Evolutionary conservation across 306 rosid genomes (phyloP).

Genomic region (Gillenia trifoliata): DNA sequence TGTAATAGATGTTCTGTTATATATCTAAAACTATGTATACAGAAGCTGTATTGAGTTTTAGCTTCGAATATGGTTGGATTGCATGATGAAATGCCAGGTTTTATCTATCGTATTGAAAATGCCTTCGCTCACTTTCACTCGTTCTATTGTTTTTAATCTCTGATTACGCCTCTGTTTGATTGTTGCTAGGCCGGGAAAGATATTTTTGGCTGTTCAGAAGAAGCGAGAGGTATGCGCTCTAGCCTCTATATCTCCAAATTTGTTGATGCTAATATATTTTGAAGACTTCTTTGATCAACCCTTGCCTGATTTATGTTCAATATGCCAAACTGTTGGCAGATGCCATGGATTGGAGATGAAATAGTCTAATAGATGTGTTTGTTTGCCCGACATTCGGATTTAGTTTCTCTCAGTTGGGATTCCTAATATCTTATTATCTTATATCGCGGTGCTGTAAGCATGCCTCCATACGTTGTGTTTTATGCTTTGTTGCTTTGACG

Average conservation of each 20-base stretch:
- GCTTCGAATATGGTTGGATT: conserved; percentile 14
- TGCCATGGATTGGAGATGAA: neutral
- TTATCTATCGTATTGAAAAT: conserved; percentile 2
- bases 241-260: conserved; percentile 5
- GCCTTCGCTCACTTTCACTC: conserved; percentile 1
- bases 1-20: neutral
- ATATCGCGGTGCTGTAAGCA: neutral
- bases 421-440: neutral
- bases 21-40: neutral
- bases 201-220: conserved; percentile 21
- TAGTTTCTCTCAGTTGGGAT: neutral
- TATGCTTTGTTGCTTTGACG: neutral
- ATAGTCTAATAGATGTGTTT: neutral
- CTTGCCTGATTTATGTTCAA: neutral
- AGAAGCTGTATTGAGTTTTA: conserved; percentile 8
- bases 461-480: neutral
- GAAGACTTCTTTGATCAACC: neutral
- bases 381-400: neutral
- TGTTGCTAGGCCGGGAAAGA: conserved; percentile 48
- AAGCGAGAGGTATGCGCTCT: conserved; percentile 20
- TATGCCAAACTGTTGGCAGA: conserved; percentile 1
- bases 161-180: conserved; percentile 28
- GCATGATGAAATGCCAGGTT: conserved; percentile 16
- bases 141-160: conserved; percentile 18
- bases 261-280: neutral